Evolutionary conservation across 805 yeast genomes (phyloP).

Genomic region (Jamesozyma rosinii): DNA sequence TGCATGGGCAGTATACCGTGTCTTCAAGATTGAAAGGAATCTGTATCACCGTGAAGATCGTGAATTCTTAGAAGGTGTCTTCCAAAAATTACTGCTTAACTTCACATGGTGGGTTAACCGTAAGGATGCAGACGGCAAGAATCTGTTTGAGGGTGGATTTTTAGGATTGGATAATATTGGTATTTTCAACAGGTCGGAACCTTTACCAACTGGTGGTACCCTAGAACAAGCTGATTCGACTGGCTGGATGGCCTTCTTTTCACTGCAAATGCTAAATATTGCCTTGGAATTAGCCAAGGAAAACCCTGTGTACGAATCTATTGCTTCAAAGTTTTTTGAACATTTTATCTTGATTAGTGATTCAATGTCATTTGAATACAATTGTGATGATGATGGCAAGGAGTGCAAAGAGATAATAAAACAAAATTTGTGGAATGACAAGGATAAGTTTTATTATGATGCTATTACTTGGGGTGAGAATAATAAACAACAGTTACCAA

Average conservation of each 20-base stretch:
- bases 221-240: slow-evolving; percentile 93
- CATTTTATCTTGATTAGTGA: slow-evolving; percentile 87
- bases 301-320: slow-evolving; percentile 80
- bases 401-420: slow-evolving; percentile 36
- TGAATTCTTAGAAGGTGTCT: slow-evolving; percentile 77
- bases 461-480: slow-evolving; percentile 77
- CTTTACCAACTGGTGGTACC: slow-evolving; percentile 84
- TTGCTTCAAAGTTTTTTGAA: slow-evolving; percentile 90
- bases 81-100: slow-evolving; percentile 79
- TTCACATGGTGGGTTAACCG: slow-evolving; percentile 98
- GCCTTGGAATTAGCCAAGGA: slow-evolving; percentile 83
- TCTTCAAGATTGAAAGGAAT: slow-evolving; percentile 79
- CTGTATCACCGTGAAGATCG: slow-evolving; percentile 75
- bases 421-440: slow-evolving; percentile 80
- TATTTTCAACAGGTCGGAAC: slow-evolving; percentile 85
- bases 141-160: slow-evolving; percentile 90
- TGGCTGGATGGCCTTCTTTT: slow-evolving; percentile 96
- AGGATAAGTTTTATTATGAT: slow-evolving; percentile 82
- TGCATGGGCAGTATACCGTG: slow-evolving; percentile 90
- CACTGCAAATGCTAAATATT: slow-evolving; percentile 83
- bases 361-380: slow-evolving; percentile 69
- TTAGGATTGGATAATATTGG: slow-evolving; percentile 90
- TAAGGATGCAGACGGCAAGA: slow-evolving; percentile 78
- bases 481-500: slow-evolving; percentile 62
- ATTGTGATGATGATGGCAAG: slow-evolving; percentile 28